phyloP scores from a whole-genome alignment of 768 basidiomycete species.

The Termitomyces sp. region DNA sequence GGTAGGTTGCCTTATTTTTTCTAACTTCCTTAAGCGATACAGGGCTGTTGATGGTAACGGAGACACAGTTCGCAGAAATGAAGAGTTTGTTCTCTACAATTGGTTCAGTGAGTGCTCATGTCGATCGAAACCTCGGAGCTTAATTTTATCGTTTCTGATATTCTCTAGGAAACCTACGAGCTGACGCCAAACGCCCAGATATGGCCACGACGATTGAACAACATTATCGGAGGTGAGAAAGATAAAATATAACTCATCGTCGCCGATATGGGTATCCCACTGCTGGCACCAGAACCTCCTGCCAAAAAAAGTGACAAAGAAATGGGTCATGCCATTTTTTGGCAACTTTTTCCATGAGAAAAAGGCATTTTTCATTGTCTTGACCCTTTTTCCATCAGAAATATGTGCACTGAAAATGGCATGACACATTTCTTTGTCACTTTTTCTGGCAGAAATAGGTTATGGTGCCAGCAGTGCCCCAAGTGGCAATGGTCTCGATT shows the following conservation, averaged over 20 bases:
- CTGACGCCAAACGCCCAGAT: constrained; percentile 63
- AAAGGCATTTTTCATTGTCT: no score
- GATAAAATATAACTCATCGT: constrained; percentile 50
- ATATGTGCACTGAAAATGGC: no score
- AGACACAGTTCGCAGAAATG: constrained; percentile 39
- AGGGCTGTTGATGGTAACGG: constrained; percentile 49
- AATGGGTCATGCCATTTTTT: no score
- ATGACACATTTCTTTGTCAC: no score
- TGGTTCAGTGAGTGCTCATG: constrained; percentile 26
- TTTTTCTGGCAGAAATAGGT: no score
- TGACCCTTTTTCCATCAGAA: no score
- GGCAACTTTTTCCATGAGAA: no score
- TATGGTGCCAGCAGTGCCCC: no score
- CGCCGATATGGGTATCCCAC: constrained; percentile 48
- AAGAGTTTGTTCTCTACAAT: constrained; percentile 50
- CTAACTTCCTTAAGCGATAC: constrained; percentile 30
- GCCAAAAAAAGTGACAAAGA: no score
- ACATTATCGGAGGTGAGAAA: constrained; percentile 45
- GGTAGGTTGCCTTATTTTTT: not conserved
- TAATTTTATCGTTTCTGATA: not conserved
- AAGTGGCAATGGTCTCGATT: constrained; percentile 56
- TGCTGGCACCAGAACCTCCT: no score
- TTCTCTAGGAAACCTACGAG: constrained; percentile 39
- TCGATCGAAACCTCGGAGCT: not conserved
- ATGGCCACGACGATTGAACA: constrained; percentile 59